Evolutionary conservation across 1,284 basidiomycete species (phyloP), one percentile per base, ranked within the genome.

Genomic region (Apiotrichum domesticum): DNA sequence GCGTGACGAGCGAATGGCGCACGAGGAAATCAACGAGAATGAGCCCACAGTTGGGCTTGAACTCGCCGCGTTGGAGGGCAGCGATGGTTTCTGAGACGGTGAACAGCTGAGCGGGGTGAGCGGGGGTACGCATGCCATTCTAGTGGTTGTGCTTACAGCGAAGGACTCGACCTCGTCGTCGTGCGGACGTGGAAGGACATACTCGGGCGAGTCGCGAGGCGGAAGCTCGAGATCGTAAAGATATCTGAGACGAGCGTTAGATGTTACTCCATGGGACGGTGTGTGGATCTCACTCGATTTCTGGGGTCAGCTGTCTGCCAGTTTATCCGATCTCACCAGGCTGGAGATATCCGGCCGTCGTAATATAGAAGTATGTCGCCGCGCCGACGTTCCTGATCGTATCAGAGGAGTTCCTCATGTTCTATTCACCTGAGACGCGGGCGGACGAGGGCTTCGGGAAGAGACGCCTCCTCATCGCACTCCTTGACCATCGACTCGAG

Each of bases 131-230:
- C 7, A 39, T 13, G 37, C 37, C 37, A 42, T 21, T 21, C 21
- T 21, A 11, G 41, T 6, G 41, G 10, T 55, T 9, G 39, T 44
- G 62, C 69, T 57, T 50, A 74, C 69, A 15, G 62, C 58, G 66
- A 97, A 98, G 1, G 82, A 86, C 69, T 96, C 91, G 4, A 97
- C 94, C 72, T 98, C 95, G 35, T 89, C 92, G 64, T 98, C 95
- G 41, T 85, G 80, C 0, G 93, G 93, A 48, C 79, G 80, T 0
- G 90, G 88, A 43, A 63, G 55, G 52, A 81, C 77, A 61, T 89
- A 74, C 40, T 73, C 71, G 10, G 68, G 41, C 11, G 68, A 70
- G 32, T 80, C 67, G 47, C 76, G 77, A 2, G 79, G 60, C 0
- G 89, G 89, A 33, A 93, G 80, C 46, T 77, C 74, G 52, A 95